Conservation (phyloP, 371 early-diverging fungal species). For the Choanephora cucurbitarum region DNA sequence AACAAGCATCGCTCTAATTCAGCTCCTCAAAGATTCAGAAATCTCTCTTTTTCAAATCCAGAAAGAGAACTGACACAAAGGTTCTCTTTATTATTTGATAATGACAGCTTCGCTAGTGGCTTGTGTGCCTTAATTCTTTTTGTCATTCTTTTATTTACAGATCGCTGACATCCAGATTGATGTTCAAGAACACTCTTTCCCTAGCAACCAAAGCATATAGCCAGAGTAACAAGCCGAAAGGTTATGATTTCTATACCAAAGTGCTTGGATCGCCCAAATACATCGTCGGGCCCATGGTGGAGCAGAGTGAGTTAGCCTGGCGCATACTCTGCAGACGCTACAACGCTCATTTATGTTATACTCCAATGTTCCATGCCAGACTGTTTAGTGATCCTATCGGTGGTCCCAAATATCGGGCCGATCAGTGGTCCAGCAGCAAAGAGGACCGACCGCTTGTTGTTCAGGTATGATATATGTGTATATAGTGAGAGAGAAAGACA, state of each 20-base stretch:
- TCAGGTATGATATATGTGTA: conserved; percentile 58
- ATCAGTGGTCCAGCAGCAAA: conserved; percentile 69
- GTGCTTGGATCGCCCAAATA: conserved; percentile 65
- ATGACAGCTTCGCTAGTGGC: not conserved
- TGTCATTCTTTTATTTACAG: not conserved
- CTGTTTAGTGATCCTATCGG: conserved; percentile 66
- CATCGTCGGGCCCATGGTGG: conserved; percentile 92
- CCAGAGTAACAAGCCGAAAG: conserved; percentile 9
- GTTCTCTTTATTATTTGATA: too few species aligned
- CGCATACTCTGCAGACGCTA: conserved; percentile 83
- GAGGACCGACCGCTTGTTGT: conserved; percentile 87
- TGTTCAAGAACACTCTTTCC: too few species aligned
- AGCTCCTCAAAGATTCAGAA: too few species aligned
- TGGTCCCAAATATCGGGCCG: conserved; percentile 52
- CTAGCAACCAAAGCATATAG: too few species aligned
- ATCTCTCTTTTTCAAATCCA: too few species aligned
- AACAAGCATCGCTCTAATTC: too few species aligned
- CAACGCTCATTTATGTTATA: conserved; percentile 92
- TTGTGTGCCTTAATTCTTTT: not conserved
- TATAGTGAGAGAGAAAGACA: too few species aligned
- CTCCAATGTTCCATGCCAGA: conserved; percentile 96
- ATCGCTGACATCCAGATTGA: not conserved
- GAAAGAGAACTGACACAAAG: too few species aligned
- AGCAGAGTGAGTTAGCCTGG: conserved; percentile 90
- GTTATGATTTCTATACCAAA: conserved; percentile 27